Percentiles rank a stretch among this genome's conserved stretches.
phyloP scores from a whole-genome alignment of 169 alveolate genomes.

The Cryptosporidium meleagridis region DNA sequence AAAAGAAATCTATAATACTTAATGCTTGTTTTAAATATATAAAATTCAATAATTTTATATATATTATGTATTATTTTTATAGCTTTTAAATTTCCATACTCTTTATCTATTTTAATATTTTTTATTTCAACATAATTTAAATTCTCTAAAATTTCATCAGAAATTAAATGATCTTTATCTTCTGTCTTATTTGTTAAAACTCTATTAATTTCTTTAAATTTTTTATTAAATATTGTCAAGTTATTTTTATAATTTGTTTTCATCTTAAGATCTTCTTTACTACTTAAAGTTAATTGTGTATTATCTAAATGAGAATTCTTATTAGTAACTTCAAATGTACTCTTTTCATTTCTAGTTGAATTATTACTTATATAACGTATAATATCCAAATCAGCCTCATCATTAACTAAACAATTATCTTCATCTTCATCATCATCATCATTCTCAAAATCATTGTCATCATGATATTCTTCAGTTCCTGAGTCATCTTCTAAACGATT shows the following conservation, averaged over 20 bases:
- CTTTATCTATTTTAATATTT: conserved; percentile 6
- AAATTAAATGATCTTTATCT: conserved; percentile 1
- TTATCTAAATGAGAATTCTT: conserved; percentile 25
- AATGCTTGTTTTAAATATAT: conserved; percentile 18
- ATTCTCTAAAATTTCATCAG: conserved; percentile 31
- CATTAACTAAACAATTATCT: conserved; percentile 54
- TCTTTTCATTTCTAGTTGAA: conserved; percentile 18
- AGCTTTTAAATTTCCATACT: not conserved
- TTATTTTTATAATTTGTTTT: not conserved
- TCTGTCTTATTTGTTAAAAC: not conserved
- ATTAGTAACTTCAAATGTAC: conserved; percentile 50
- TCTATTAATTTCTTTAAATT: conserved; percentile 24
- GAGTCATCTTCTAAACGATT: not conserved
- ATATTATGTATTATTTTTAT: conserved; percentile 20
- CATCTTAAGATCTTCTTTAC: not conserved
- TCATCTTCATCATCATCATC: conserved; percentile 51
- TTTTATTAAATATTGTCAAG: not conserved
- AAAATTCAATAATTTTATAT: conserved; percentile 31
- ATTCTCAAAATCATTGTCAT: conserved; percentile 16
- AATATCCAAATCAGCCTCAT: conserved; percentile 14
- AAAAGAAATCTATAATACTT: not conserved
- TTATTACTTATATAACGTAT: conserved; percentile 9
- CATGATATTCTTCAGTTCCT: conserved; percentile 10
- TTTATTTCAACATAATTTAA: not conserved
- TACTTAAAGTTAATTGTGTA: conserved; percentile 39